Percentiles rank a stretch among this genome's conserved stretches.
Conservation (phyloP, 176 grass and related monocot species). For the Chrysopogon serrulatus region DNA sequence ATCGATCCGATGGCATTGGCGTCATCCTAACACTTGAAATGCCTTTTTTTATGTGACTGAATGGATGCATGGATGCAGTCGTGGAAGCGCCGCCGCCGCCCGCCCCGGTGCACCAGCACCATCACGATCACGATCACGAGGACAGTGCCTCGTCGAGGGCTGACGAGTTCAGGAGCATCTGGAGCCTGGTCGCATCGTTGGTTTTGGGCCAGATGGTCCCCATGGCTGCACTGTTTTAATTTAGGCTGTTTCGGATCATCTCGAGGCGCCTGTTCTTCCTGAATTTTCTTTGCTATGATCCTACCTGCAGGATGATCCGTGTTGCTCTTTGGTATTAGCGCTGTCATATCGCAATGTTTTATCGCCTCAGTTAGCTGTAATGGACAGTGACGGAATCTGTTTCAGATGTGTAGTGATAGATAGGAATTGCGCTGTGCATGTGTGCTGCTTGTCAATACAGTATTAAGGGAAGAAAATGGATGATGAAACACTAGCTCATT, state of each 20-base stretch:
- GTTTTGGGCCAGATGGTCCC: background rate
- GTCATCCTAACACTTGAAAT: background rate
- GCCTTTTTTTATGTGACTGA: background rate
- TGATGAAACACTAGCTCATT: background rate
- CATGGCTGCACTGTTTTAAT: background rate
- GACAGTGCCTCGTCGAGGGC: background rate
- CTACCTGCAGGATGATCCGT: background rate
- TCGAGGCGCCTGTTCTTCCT: background rate
- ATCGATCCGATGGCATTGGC: background rate
- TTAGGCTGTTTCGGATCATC: background rate
- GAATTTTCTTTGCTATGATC: too few relatives aligned
- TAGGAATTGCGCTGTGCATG: background rate
- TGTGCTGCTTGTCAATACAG: background rate
- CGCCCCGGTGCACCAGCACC: background rate
- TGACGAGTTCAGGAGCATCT: background rate
- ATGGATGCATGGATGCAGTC: background rate
- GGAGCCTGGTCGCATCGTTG: background rate
- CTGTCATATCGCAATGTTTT: background rate
- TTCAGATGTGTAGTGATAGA: background rate
- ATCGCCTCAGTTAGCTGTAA: background rate
- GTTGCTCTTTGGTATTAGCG: background rate
- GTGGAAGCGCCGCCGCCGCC: conserved; percentile 37
- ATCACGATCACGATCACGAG: background rate
- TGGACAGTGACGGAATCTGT: background rate
- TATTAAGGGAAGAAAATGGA: background rate